These are phyloP conservation scores for Talaromyces sp. DNA, from an alignment of 2,329 filamentous ascomycete genomes.

Conservation along the genomic window DNA sequence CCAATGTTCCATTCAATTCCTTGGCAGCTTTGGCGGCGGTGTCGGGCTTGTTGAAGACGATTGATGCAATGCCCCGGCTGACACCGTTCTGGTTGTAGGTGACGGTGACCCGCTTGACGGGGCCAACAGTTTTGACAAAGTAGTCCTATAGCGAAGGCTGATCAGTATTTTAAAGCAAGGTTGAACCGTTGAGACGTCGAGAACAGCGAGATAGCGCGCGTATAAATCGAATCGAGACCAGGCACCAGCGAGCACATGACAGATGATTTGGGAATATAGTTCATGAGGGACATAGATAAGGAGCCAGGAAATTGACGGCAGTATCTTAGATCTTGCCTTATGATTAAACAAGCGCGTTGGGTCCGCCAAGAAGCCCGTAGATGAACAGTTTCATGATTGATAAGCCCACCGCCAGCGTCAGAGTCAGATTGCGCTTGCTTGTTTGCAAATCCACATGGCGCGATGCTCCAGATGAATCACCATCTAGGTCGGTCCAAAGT, in stretches of 20 bases:
- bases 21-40: slow-evolving; percentile 81
- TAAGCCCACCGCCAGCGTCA: not conserved
- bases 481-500: not conserved
- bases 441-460: not conserved
- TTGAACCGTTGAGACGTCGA: slow-evolving; percentile 25
- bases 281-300: not conserved
- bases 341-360: not conserved
- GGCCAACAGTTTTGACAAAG: slow-evolving; percentile 80
- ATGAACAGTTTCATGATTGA: not conserved
- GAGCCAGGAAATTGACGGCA: not conserved
- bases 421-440: not conserved
- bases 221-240: slow-evolving; percentile 25
- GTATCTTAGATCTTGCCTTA: not conserved
- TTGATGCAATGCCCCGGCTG: slow-evolving; percentile 87
- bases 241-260: slow-evolving; percentile 59
- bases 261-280: slow-evolving; percentile 32
- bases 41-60: slow-evolving; percentile 77
- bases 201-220: slow-evolving; percentile 26
- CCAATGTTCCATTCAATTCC: slow-evolving; percentile 80
- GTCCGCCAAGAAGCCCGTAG: not conserved
- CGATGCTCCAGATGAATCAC: slow-evolving; percentile 10
- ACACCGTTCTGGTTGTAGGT: slow-evolving; percentile 89
- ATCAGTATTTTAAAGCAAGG: slow-evolving; percentile 44
- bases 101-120: slow-evolving; percentile 85
- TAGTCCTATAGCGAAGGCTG: slow-evolving; percentile 75